These are phyloP conservation scores for Xanthoconium separans DNA, from an alignment of 1,284 basidiomycete species.

Conservation along the genomic window DNA sequence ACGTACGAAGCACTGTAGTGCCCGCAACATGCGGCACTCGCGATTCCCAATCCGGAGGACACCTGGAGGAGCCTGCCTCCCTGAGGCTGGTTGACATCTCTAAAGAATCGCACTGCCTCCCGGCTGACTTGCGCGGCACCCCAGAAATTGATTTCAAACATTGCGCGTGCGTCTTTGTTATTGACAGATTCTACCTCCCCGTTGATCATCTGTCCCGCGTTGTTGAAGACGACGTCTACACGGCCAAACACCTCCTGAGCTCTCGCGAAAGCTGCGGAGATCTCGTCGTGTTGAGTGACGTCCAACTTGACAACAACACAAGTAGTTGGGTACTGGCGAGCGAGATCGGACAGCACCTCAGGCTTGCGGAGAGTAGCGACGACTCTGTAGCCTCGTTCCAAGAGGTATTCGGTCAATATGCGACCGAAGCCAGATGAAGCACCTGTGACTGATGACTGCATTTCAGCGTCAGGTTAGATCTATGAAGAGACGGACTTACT, in stretches of 20 bases:
- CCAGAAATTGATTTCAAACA: slow-evolving; percentile 40
- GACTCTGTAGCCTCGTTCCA: slow-evolving; percentile 34
- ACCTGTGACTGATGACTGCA: slow-evolving; percentile 22
- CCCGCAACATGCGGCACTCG: slow-evolving; percentile 5
- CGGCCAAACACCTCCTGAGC: slow-evolving; percentile 37
- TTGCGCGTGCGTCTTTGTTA: slow-evolving; percentile 25
- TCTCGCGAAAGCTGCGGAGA: slow-evolving; percentile 34
- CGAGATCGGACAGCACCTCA: slow-evolving; percentile 30
- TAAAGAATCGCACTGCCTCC: slow-evolving; percentile 36
- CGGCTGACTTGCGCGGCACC: slow-evolving; percentile 31
- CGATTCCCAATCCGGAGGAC: slow-evolving; percentile 27
- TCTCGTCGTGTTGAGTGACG: slow-evolving; percentile 32
- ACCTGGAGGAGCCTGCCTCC: slow-evolving; percentile 36
- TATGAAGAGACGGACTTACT: slow-evolving; percentile 4
- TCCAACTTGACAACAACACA: slow-evolving; percentile 40
- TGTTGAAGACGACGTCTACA: slow-evolving; percentile 44
- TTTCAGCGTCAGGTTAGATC: background rate
- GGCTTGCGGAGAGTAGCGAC: slow-evolving; percentile 37
- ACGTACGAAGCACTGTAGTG: slow-evolving; percentile 27
- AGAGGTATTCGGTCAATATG: slow-evolving; percentile 13
- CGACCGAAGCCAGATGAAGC: slow-evolving; percentile 26
- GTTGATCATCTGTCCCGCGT: slow-evolving; percentile 18
- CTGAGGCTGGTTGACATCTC: slow-evolving; percentile 35
- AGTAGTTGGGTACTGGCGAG: slow-evolving; percentile 23
- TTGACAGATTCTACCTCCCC: slow-evolving; percentile 22